These are phyloP conservation scores for Aspergillus indologenus DNA, from an alignment of 495 filamentous ascomycete species.

Conservation along the genomic window DNA sequence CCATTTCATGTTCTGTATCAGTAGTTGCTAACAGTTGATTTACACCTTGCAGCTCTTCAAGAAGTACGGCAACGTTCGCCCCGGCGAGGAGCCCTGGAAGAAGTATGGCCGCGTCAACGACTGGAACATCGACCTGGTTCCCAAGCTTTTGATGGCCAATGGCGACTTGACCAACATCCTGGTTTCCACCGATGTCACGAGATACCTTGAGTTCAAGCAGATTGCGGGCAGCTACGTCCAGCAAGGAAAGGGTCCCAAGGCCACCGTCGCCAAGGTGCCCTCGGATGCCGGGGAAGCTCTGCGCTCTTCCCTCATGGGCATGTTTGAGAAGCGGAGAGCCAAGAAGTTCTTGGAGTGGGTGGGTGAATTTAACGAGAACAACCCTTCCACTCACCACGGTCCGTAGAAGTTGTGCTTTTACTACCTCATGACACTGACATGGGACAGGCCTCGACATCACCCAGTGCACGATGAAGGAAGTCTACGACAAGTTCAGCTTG, in stretches of 20 bases:
- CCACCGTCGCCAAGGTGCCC: constrained; percentile 93
- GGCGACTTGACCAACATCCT: constrained; percentile 98
- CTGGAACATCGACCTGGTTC: constrained; percentile 99
- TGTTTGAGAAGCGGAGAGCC: constrained; percentile 96
- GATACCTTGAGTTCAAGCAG: constrained; percentile 98
- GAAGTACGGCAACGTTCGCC: constrained; percentile 78
- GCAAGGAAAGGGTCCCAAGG: constrained; percentile 73
- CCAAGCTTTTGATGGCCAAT: constrained; percentile 97
- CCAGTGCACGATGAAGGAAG: constrained; percentile 86
- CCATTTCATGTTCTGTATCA: background rate
- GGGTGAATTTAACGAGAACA: constrained; percentile 79
- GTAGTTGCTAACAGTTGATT: constrained; percentile 22
- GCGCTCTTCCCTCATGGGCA: constrained; percentile 88
- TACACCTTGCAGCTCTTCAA: constrained; percentile 74
- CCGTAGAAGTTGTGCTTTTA: constrained; percentile 22
- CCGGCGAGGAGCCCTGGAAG: constrained; percentile 93
- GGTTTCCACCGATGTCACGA: constrained; percentile 92
- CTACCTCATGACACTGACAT: constrained; percentile 21
- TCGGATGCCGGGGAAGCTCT: constrained; percentile 90
- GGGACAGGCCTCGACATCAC: constrained; percentile 74
- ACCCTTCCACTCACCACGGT: constrained; percentile 87
- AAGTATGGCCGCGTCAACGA: constrained; percentile 94
- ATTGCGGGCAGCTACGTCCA: constrained; percentile 98
- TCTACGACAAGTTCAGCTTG: constrained; percentile 95
- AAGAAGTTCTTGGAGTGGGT: constrained; percentile 98